Base-by-base conservation (phyloP, 164 flowering plant genomes). In the Stephania japonica region DNA sequence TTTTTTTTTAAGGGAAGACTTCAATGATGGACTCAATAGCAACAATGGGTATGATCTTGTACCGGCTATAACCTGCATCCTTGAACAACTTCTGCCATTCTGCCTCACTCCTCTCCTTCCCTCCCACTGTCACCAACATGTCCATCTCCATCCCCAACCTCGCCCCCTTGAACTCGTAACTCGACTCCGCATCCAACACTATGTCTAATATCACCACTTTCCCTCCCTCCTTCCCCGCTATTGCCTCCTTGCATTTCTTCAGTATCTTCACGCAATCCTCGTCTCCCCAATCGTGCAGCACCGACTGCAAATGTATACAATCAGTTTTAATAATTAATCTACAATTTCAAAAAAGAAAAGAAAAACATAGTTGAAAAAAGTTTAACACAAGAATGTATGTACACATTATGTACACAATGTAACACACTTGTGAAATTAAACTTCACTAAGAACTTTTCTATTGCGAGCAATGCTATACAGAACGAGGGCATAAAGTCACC, bases 121-220 rank as follows among this genome's bases (percentile, higher is more conserved):
- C 62, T 56, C 62, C 62, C 62, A 56, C 62, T 6, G 62, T 56
- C 62, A 56, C 62, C 62, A 56, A 19, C 62, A 56, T 56, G 62
- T 56, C 62, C 62, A 56, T 56, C n/a, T 56, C 62, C 62, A 56
- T 56, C 62, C 53, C 53, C 53, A 47, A 47, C 53, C 53, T 47
- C 53, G 53, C 53, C 16, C 53, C 53, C 53, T 9, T 47, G 16
- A 47, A 47, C 53, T 47, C 53, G 16, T 47, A 47, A 47, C 53
- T 47, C 53, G 53, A 47, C 53, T 47, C 53, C 16, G 53, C 53
- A 9, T 47, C 53, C 53, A 47, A 47, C 11, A 47, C 53, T 47
- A 47, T 47, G 53, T 47, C 53, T 16, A 47, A 9, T 47, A 47
- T 47, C 53, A 47, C 53, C 53, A 47, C 53, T 47, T 47, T 47